Conservation (phyloP, 1,139 yeast species). For the Tardiomyces digboiensis region DNA sequence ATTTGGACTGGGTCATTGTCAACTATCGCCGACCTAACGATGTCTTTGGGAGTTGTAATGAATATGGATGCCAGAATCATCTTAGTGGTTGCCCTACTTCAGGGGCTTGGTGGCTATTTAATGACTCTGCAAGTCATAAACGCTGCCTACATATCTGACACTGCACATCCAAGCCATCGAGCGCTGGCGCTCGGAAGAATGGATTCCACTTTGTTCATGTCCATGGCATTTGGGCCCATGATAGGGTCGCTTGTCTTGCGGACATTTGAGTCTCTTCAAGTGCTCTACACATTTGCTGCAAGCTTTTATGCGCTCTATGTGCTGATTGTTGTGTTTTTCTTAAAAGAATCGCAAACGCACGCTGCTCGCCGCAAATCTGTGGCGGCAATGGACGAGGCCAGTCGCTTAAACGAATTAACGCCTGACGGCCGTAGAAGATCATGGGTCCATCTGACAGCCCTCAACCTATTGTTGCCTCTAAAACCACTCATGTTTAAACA, state of each 20-base stretch:
- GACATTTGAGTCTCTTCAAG: conserved; percentile 17
- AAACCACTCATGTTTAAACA: conserved; percentile 26
- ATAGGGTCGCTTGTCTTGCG: conserved; percentile 37
- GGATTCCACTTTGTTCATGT: conserved; percentile 49
- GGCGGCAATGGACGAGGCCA: not conserved
- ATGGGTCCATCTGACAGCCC: conserved; percentile 6
- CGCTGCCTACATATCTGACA: conserved; percentile 57
- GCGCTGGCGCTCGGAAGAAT: conserved; percentile 47
- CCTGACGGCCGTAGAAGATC: conserved; percentile 3
- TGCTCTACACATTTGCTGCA: conserved; percentile 20
- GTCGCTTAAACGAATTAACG: conserved; percentile 2
- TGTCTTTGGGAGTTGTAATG: conserved; percentile 16
- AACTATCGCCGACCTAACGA: conserved; percentile 20
- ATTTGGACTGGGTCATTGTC: conserved; percentile 25
- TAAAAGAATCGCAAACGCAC: conserved; percentile 53
- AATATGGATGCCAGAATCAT: conserved; percentile 30
- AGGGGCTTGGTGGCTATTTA: conserved; percentile 47
- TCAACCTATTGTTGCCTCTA: conserved; percentile 36
- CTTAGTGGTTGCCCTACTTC: conserved; percentile 31
- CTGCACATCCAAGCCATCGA: conserved; percentile 45
- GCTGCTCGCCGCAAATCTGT: conserved; percentile 36
- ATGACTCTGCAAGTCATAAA: conserved; percentile 41
- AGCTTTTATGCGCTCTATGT: conserved; percentile 19
- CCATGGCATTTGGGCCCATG: conserved; percentile 57
- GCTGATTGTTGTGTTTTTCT: conserved; percentile 29